Percentiles rank a stretch among this genome's conserved stretches.
Evolutionary conservation across 257 asterid genomes (phyloP).

Genomic region (Rehmannia glutinosa): DNA sequence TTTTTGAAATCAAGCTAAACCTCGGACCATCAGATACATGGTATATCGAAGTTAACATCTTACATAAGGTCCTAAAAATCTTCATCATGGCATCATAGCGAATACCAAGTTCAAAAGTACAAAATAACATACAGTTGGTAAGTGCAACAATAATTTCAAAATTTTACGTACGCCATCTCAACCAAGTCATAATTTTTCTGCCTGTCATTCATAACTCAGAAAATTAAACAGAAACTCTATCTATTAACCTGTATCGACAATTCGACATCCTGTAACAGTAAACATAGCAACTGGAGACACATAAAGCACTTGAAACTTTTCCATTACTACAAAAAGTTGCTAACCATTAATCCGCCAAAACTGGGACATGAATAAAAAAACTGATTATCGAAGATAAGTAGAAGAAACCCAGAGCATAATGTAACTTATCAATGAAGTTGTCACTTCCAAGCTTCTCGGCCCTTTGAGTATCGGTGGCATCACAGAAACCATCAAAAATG

Average conservation of each 20-base stretch:
- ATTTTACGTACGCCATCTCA: too few species aligned
- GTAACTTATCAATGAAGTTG: constrained; percentile 87
- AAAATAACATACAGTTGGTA: not conserved
- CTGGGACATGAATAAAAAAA: constrained; percentile 21
- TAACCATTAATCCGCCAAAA: constrained; percentile 33
- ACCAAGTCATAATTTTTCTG: too few species aligned
- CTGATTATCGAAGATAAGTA: constrained; percentile 65
- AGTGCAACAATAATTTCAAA: not conserved
- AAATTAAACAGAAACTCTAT: constrained; percentile 1
- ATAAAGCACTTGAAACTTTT: constrained; percentile 12
- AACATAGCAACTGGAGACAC: not conserved
- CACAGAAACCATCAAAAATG: constrained; percentile 93
- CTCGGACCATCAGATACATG: not conserved
- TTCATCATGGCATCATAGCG: not conserved
- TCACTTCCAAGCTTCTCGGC: constrained; percentile 89
- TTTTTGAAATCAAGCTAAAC: too few species aligned
- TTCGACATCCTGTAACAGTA: not conserved
- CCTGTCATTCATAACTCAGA: too few species aligned
- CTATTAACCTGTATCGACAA: constrained; percentile 10
- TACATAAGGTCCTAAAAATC: too few species aligned
- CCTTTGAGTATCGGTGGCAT: constrained; percentile 90
- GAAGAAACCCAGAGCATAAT: constrained; percentile 87
- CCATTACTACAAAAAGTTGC: constrained; percentile 12
- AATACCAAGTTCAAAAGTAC: not conserved
- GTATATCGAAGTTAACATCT: not conserved